phyloP scores from a whole-genome alignment of 805 yeast species.

The Lipomyces starkeyi region DNA sequence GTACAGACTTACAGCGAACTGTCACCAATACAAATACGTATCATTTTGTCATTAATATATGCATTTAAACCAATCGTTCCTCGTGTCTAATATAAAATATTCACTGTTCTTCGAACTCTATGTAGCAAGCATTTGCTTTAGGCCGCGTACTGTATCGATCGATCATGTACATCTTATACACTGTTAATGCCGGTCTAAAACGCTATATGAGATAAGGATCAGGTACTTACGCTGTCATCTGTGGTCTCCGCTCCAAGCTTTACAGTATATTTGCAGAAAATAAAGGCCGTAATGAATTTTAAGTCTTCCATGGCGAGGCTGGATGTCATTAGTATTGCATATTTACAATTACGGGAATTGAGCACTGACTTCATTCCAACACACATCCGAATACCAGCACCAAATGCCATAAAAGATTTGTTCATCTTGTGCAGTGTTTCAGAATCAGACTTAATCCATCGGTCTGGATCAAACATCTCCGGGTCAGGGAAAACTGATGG shows the following conservation, averaged over 20 bases:
- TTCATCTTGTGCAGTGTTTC: conserved; percentile 53
- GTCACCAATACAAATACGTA: background rate
- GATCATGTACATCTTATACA: background rate
- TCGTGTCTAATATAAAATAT: background rate
- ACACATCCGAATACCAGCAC: conserved; percentile 77
- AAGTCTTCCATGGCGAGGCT: conserved; percentile 63
- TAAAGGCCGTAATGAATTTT: conserved; percentile 59
- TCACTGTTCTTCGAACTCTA: background rate
- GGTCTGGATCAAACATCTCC: conserved; percentile 59
- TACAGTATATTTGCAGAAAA: conserved; percentile 47
- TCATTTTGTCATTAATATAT: background rate
- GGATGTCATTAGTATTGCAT: background rate
- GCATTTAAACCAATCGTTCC: background rate
- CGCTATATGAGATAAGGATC: background rate
- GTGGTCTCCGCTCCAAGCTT: background rate
- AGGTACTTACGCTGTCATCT: background rate
- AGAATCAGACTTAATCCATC: conserved; percentile 56
- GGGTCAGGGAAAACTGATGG: conserved; percentile 58
- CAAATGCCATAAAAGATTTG: conserved; percentile 68
- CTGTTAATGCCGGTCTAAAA: background rate
- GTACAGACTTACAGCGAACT: background rate
- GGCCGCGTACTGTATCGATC: conserved; percentile 5
- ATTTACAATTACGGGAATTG: background rate
- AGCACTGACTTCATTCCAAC: conserved; percentile 56
- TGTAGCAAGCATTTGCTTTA: conserved; percentile 1